Conservation (phyloP, 208 protist genomes). For the Acanthamoeba royreba region DNA sequence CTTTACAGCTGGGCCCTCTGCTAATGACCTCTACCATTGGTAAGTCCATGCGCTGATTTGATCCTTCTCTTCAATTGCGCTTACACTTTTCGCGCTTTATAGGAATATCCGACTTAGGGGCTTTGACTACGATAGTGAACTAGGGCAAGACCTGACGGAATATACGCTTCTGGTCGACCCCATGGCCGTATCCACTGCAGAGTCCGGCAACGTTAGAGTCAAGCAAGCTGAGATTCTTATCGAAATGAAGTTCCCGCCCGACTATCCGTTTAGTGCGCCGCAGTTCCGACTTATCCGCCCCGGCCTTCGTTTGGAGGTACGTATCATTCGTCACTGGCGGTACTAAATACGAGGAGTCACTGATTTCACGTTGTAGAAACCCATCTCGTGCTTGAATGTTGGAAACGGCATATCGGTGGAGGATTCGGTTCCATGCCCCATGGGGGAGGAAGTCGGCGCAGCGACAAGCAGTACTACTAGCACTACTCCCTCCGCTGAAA, state of each 20-base stretch:
- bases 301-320: neutral
- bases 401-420: conserved; percentile 5
- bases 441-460: neutral
- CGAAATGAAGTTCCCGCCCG: conserved; percentile 41
- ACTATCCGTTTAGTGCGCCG: neutral
- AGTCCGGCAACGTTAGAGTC: neutral
- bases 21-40: conserved; percentile 44
- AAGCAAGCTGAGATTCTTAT: conserved; percentile 14
- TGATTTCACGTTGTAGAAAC: neutral
- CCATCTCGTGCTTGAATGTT: neutral
- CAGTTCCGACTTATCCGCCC: conserved; percentile 15
- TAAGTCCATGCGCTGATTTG: neutral
- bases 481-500: neutral
- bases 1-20: neutral
- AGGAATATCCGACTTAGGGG: conserved; percentile 7
- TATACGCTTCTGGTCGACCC: conserved; percentile 21
- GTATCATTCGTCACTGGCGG: neutral
- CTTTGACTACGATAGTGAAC: conserved; percentile 37
- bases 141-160: conserved; percentile 25
- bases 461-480: neutral
- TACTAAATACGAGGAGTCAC: no score
- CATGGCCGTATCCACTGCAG: neutral
- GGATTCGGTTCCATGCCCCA: neutral
- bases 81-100: neutral
- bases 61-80: no score